These are phyloP conservation scores for Gastrodia elata DNA, from an alignment of 106 monocot species.

Conservation along the genomic window DNA sequence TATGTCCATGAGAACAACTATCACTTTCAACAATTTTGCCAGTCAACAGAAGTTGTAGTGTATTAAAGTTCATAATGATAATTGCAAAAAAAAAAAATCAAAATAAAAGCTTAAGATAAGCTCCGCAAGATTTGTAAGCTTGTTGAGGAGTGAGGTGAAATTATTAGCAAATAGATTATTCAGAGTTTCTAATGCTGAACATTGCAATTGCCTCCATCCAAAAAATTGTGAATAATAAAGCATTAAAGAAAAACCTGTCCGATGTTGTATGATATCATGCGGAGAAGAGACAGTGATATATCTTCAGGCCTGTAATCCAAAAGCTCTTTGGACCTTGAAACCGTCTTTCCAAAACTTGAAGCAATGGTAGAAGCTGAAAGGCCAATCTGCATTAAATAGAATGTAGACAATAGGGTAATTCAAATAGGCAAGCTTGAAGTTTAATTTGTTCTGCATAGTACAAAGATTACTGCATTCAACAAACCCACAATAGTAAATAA, in stretches of 20 bases:
- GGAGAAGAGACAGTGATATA: conserved; percentile 89
- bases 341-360: conserved; percentile 92
- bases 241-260: conserved; percentile 51
- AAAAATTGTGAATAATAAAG: background rate
- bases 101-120: background rate
- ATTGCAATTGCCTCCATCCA: too few relatives aligned
- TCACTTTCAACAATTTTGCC: background rate
- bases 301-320: conserved; percentile 90
- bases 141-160: background rate
- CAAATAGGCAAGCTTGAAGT: background rate
- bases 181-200: background rate
- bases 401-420: background rate
- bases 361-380: conserved; percentile 97
- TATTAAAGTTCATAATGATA: background rate
- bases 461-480: background rate
- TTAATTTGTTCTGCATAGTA: background rate
- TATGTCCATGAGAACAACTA: background rate
- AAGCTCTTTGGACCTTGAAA: conserved; percentile 79
- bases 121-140: background rate
- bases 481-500: background rate
- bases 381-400: conserved; percentile 54
- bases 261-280: conserved; percentile 99
- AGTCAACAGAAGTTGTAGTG: background rate
- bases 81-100: background rate
- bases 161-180: background rate